Percentiles rank a stretch among this genome's conserved stretches.
phyloP scores from a whole-genome alignment of 2,329 filamentous ascomycete species.

The Colletotrichum navitas region DNA sequence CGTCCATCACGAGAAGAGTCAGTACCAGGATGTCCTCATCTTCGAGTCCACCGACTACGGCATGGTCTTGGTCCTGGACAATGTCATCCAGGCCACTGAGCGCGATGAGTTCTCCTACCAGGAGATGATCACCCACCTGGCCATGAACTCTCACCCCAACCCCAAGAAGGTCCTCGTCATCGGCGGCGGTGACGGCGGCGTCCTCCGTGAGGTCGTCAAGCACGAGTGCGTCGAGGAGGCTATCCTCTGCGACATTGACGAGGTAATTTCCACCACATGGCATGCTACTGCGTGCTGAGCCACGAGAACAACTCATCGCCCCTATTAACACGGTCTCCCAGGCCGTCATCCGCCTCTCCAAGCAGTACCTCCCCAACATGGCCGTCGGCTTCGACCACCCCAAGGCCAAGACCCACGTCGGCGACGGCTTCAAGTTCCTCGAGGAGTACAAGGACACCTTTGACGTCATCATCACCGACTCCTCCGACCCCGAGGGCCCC shows the following conservation, averaged over 20 bases:
- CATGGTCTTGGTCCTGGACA: slow-evolving; percentile 96
- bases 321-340: slow-evolving; percentile 47
- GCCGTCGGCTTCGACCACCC: slow-evolving; percentile 92
- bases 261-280: slow-evolving; percentile 62
- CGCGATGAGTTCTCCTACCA: slow-evolving; percentile 99
- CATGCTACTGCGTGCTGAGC: background rate
- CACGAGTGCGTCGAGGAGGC: slow-evolving; percentile 97
- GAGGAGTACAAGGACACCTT: slow-evolving; percentile 97
- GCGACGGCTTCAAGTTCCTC: slow-evolving; percentile 99
- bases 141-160: slow-evolving; percentile 98
- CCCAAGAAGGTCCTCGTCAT: slow-evolving; percentile 99
- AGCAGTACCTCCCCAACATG: slow-evolving; percentile 97
- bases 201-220: slow-evolving; percentile 98
- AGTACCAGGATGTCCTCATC: slow-evolving; percentile 99
- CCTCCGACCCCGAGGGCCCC: slow-evolving; percentile 95
- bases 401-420: slow-evolving; percentile 91
- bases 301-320: background rate
- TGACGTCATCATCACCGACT: slow-evolving; percentile 99
- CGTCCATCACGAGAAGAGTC: slow-evolving; percentile 98
- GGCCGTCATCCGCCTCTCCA: slow-evolving; percentile 97
- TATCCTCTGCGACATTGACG: slow-evolving; percentile 97
- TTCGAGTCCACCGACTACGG: slow-evolving; percentile 99
- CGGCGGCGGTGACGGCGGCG: slow-evolving; percentile 96
- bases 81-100: slow-evolving; percentile 99
- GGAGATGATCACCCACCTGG: slow-evolving; percentile 99